A percentile compares a stretch with the other conserved stretches of the same genome.
Conservation (phyloP, 148 eudicot species). For the Heliamphora exappendiculata region DNA sequence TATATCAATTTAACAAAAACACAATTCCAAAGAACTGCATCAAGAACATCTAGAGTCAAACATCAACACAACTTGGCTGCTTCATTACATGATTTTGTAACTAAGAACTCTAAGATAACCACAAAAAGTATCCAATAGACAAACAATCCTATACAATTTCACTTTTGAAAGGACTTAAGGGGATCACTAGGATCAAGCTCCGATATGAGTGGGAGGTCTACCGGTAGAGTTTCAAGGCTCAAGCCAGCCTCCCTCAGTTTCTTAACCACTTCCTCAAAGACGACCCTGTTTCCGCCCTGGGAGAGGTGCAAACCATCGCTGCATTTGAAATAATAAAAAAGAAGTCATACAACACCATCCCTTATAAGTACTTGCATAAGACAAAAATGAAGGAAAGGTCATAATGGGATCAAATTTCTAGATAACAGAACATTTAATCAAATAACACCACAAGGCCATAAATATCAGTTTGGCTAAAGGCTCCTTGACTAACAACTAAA, state of each 20-base stretch:
- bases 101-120: not conserved
- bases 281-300: conserved; percentile 51
- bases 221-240: conserved; percentile 49
- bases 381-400: not conserved
- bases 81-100: not conserved
- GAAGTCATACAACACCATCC: not conserved
- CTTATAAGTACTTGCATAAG: not conserved
- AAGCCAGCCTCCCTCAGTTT: conserved; percentile 45
- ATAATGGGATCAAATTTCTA: not conserved
- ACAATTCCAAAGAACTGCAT: not conserved
- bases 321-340: conserved; percentile 10
- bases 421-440: no score
- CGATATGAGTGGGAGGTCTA: conserved; percentile 56
- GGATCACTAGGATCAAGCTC: conserved; percentile 60
- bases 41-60: not conserved
- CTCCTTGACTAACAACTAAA: no score
- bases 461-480: no score
- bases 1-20: no score
- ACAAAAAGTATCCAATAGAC: not conserved
- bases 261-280: conserved; percentile 57
- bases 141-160: not conserved
- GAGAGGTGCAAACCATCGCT: conserved; percentile 91
- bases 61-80: no score
- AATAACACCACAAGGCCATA: no score
- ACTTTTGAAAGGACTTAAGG: conserved; percentile 42